Conservation (phyloP, 176 grass and related monocot species). For the Eleusine indica region DNA sequence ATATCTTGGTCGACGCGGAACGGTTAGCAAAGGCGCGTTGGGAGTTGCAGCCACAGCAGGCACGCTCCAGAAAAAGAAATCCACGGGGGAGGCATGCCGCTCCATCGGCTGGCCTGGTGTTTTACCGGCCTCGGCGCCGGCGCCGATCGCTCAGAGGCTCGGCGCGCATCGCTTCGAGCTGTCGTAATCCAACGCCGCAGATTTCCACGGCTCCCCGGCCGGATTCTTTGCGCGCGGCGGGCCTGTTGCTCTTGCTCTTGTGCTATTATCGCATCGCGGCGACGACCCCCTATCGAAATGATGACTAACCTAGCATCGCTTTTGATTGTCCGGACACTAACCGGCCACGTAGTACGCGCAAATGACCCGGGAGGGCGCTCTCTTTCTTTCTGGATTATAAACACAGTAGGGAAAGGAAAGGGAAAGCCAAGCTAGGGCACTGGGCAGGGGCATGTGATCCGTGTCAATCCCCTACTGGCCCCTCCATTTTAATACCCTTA, state of each 20-base stretch:
- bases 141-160: constrained; percentile 6
- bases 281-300: neutral
- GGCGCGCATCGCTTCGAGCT: constrained; percentile 6
- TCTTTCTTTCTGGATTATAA: neutral
- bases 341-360: neutral
- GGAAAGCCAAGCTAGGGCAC: neutral
- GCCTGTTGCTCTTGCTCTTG: neutral
- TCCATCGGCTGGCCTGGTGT: neutral
- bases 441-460: constrained; percentile 42
- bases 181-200: constrained; percentile 19
- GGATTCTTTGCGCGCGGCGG: neutral
- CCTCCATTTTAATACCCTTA: constrained; percentile 49
- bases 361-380: neutral
- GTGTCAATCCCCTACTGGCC: constrained; percentile 50
- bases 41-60: constrained; percentile 32
- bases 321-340: neutral
- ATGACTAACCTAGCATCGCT: neutral
- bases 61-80: constrained; percentile 42
- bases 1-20: constrained; percentile 28
- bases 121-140: constrained; percentile 10
- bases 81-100: constrained; percentile 42
- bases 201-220: neutral
- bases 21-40: constrained; percentile 12
- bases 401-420: neutral
- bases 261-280: neutral